These are phyloP conservation scores for Globisporangium polare DNA, from an alignment of 352 stramenopile species.

Conservation along the genomic window DNA sequence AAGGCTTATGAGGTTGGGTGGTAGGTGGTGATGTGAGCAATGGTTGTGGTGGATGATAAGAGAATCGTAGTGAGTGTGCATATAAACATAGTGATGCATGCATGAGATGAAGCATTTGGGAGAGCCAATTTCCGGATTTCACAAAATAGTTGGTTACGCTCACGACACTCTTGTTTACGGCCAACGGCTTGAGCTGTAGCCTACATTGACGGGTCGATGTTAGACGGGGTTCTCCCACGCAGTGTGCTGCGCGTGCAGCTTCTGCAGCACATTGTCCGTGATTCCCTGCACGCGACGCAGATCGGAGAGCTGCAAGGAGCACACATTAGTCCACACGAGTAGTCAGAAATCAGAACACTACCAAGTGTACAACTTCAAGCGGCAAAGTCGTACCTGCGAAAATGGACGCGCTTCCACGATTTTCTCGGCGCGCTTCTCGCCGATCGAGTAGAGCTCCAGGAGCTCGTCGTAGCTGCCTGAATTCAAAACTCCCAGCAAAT, in stretches of 20 bases:
- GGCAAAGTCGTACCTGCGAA: conserved; percentile 20
- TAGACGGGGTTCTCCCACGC: conserved; percentile 16
- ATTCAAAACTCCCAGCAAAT: conserved; percentile 51
- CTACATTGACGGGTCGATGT: too few species aligned
- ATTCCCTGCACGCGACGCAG: conserved; percentile 40
- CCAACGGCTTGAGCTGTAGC: too few species aligned
- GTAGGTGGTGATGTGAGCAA: not conserved
- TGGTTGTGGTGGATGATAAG: not conserved
- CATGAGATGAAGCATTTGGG: not conserved
- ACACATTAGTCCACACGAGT: not conserved
- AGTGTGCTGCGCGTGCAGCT: conserved; percentile 38
- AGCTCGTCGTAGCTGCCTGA: conserved; percentile 35
- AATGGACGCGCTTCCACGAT: conserved; percentile 41
- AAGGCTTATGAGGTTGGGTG: not conserved
- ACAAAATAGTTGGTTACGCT: too few species aligned
- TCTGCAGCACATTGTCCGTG: conserved; percentile 38
- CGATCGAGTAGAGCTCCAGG: conserved; percentile 42
- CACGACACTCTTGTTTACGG: too few species aligned
- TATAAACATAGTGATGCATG: not conserved
- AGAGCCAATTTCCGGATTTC: not conserved
- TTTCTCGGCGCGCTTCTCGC: conserved; percentile 43
- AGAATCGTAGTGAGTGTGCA: not conserved
- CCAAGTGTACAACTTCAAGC: not conserved
- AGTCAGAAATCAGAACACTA: not conserved
- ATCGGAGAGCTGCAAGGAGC: conserved; percentile 28